These are phyloP conservation scores for Wallemia mellicola DNA, from an alignment of 1,284 basidiomycete genomes.

Conservation along the genomic window DNA sequence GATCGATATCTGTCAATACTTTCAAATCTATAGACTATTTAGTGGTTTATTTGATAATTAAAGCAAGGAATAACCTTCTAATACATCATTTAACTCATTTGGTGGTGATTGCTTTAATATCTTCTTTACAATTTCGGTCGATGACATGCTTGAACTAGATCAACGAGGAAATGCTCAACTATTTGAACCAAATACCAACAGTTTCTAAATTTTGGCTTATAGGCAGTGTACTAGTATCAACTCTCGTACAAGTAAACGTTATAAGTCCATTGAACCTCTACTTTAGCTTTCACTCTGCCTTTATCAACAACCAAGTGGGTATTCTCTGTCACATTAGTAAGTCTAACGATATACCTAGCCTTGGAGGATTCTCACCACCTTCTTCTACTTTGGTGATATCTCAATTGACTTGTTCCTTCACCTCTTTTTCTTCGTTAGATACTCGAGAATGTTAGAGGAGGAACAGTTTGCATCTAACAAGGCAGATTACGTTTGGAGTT, in stretches of 20 bases:
- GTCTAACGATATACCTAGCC: conserved; percentile 21
- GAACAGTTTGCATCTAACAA: conserved; percentile 59
- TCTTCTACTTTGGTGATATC: conserved; percentile 82
- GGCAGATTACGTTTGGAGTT: conserved; percentile 56
- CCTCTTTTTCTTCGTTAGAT: conserved; percentile 94
- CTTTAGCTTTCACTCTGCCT: not conserved
- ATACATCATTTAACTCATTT: not conserved
- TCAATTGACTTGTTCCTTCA: conserved; percentile 89
- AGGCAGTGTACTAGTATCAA: not conserved
- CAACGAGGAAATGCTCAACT: not conserved
- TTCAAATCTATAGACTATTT: not conserved
- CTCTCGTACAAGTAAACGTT: not conserved
- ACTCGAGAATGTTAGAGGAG: conserved; percentile 82
- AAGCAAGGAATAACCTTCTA: not conserved
- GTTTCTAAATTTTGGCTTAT: not conserved
- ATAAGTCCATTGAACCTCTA: not conserved
- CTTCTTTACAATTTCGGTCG: not conserved
- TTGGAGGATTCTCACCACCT: conserved; percentile 68
- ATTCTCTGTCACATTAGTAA: not conserved
- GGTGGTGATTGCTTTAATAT: not conserved
- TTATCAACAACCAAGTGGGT: not conserved
- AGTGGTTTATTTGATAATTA: not conserved
- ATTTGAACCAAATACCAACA: not conserved
- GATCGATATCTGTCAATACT: not conserved
- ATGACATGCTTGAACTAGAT: not conserved